These are phyloP conservation scores for Nicotiana noctiflora DNA, from an alignment of 257 asterid species.

Conservation along the genomic window DNA sequence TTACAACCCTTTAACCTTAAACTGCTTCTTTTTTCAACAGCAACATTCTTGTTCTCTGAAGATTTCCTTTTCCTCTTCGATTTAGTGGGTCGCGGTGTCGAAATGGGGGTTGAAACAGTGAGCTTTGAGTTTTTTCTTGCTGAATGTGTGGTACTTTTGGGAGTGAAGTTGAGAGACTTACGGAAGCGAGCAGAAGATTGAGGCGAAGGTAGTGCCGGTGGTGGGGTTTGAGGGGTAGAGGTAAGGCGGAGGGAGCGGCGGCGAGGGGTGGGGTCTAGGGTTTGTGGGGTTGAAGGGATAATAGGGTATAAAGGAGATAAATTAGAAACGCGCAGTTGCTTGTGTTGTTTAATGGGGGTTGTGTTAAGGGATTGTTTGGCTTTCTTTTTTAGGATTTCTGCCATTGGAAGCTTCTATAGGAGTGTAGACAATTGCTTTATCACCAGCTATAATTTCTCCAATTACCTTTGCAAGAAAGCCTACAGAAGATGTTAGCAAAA, in stretches of 20 bases:
- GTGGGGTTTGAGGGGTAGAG: conserved; percentile 28
- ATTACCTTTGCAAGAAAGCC: neutral
- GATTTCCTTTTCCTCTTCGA: conserved; percentile 43
- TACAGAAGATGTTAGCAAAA: neutral
- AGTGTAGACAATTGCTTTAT: too few species aligned
- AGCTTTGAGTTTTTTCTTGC: neutral
- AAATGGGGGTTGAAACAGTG: conserved; percentile 11
- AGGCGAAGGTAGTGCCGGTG: conserved; percentile 7
- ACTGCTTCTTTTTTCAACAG: conserved; percentile 17
- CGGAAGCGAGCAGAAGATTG: neutral
- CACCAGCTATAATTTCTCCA: neutral
- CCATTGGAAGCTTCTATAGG: conserved; percentile 25
- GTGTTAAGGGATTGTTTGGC: conserved; percentile 20
- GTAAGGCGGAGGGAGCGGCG: conserved; percentile 68
- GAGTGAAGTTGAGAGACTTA: conserved; percentile 26
- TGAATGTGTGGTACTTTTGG: conserved; percentile 14
- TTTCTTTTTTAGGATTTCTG: conserved; percentile 47
- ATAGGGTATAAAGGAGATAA: conserved; percentile 24
- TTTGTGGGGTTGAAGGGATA: conserved; percentile 50
- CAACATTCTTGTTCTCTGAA: conserved; percentile 11
- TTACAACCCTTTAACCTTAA: too few species aligned
- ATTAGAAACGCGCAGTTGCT: neutral
- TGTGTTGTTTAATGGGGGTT: conserved; percentile 8
- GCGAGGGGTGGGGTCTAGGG: conserved; percentile 25
- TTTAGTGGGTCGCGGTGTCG: conserved; percentile 46